These are phyloP conservation scores for Bauhinia variegata DNA, from an alignment of 306 rosid genomes.

Conservation along the genomic window DNA sequence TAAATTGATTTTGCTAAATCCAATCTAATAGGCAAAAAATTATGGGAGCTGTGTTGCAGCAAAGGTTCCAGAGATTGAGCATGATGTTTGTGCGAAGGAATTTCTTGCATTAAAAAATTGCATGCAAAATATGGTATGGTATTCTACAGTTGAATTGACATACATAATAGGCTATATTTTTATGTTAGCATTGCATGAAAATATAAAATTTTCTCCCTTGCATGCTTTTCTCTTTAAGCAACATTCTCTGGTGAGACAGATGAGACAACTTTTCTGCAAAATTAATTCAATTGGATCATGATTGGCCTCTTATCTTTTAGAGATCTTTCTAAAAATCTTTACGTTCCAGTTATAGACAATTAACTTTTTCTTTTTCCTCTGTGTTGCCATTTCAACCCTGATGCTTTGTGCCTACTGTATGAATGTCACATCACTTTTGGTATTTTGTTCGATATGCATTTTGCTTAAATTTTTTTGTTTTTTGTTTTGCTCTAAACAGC, in stretches of 20 bases:
- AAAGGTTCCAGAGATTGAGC: constrained; percentile 92
- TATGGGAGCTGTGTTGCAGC: constrained; percentile 90
- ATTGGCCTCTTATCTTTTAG: not conserved
- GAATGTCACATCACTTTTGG: constrained; percentile 20
- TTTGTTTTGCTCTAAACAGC: constrained; percentile 56
- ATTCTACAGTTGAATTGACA: constrained; percentile 21
- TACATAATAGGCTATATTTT: no score
- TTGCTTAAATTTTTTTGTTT: no score
- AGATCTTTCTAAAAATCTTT: constrained; percentile 22
- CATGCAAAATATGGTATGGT: constrained; percentile 78
- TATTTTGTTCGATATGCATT: constrained; percentile 25
- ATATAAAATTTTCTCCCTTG: not conserved
- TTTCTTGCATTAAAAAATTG: constrained; percentile 80
- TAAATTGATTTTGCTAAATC: constrained; percentile 35
- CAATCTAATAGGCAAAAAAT: constrained; percentile 65
- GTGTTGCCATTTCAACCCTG: not conserved
- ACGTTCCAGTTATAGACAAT: constrained; percentile 23
- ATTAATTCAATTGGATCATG: constrained; percentile 28
- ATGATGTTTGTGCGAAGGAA: constrained; percentile 80
- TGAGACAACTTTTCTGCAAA: constrained; percentile 16
- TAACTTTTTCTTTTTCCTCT: not conserved
- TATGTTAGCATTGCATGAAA: not conserved
- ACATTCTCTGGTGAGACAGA: constrained; percentile 17
- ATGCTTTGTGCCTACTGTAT: constrained; percentile 1
- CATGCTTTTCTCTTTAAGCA: constrained; percentile 27